Conservation (phyloP, 2,329 filamentous ascomycete genomes). For the Polychaeton citri region DNA sequence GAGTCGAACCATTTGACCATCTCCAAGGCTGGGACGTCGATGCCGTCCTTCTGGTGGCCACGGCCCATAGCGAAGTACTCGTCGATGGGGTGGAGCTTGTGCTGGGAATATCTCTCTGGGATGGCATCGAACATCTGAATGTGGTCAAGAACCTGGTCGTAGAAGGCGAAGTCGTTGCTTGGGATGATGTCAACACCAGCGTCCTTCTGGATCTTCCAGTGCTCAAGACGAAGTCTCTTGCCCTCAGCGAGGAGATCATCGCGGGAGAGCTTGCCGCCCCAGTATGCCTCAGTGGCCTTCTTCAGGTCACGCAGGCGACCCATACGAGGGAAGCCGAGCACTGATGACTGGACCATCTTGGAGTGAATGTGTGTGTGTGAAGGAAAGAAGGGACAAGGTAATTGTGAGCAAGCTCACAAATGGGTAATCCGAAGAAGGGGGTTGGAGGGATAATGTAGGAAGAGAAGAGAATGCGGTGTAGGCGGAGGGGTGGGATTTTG, state of each 20-base stretch:
- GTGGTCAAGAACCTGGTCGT: conserved; percentile 95
- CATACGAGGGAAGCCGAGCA: conserved; percentile 99
- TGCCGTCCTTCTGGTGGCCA: conserved; percentile 87
- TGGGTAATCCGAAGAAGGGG: no score
- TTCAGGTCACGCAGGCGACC: conserved; percentile 97
- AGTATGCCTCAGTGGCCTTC: conserved; percentile 98
- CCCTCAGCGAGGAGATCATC: conserved; percentile 84
- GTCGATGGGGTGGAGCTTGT: conserved; percentile 77
- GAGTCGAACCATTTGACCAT: conserved; percentile 99
- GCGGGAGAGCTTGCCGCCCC: conserved; percentile 88
- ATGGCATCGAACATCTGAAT: conserved; percentile 94
- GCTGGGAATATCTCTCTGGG: conserved; percentile 84
- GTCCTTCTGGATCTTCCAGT: conserved; percentile 99
- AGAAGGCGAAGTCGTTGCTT: conserved; percentile 98
- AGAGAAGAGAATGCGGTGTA: no score
- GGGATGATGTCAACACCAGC: conserved; percentile 95
- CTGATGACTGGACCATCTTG: conserved; percentile 45
- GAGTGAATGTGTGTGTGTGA: background rate
- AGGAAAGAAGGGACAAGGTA: background rate
- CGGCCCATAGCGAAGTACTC: conserved; percentile 99
- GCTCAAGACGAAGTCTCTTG: conserved; percentile 88
- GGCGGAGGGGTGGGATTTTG: no score
- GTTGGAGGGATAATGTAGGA: no score
- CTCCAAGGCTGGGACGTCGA: conserved; percentile 78
- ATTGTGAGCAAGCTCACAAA: no score